A percentile compares a stretch with the other conserved stretches of the same genome.
phyloP scores from a whole-genome alignment of 202 grass and related monocot genomes.

The Musa balbisiana region DNA sequence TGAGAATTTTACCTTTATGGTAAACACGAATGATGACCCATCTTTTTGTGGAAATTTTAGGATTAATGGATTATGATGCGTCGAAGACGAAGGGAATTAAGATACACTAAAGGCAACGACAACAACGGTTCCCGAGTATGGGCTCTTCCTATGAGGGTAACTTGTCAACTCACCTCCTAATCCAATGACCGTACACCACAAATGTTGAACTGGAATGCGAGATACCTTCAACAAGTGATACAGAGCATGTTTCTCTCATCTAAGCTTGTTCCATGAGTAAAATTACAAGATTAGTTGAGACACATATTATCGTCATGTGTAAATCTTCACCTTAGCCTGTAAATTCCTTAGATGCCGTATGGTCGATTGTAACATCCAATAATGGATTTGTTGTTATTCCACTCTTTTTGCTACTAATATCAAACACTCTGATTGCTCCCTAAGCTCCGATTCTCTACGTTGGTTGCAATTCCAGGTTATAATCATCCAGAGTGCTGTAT shows the following conservation, averaged over 20 bases:
- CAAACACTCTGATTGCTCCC: not conserved
- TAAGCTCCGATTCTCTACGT: not conserved
- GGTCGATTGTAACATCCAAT: not conserved
- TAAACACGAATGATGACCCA: not conserved
- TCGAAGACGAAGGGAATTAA: not conserved
- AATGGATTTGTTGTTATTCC: not conserved
- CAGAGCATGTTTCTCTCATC: not conserved
- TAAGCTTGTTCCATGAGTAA: not conserved
- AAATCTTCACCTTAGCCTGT: slow-evolving; percentile 1
- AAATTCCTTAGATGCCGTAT: not conserved
- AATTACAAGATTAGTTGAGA: not conserved
- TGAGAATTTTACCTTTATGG: not conserved
- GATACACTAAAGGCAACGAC: not conserved
- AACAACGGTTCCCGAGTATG: not conserved
- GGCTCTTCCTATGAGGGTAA: not conserved
- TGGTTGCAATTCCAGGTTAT: too few species aligned
- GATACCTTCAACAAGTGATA: not conserved
- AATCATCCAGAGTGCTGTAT: too few species aligned
- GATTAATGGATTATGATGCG: not conserved
- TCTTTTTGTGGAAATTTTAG: not conserved
- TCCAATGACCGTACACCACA: not conserved
- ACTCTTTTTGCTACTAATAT: not conserved
- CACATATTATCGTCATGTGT: not conserved
- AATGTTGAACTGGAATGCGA: not conserved
- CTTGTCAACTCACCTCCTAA: not conserved